Conservation (phyloP, 2,329 filamentous ascomycete genomes). For the Botrytis squamosa region DNA sequence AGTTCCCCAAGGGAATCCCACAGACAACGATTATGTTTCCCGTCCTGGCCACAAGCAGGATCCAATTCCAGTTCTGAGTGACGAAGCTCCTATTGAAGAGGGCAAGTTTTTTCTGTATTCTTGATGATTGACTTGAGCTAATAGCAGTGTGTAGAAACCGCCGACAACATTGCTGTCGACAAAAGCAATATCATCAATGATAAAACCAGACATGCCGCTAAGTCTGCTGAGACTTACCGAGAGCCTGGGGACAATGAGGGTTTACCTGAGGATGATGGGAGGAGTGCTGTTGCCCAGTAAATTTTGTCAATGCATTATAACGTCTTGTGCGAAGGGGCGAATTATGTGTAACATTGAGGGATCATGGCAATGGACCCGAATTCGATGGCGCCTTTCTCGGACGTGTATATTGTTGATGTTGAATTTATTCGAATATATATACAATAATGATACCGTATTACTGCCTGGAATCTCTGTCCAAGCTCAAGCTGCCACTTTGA, state of each 20-base stretch:
- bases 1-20: slow-evolving; percentile 4
- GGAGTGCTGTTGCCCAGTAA: slow-evolving; percentile 9
- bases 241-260: slow-evolving; percentile 37
- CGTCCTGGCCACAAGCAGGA: not conserved
- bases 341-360: not conserved
- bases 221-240: slow-evolving; percentile 26
- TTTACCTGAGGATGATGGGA: slow-evolving; percentile 28
- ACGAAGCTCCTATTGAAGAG: slow-evolving; percentile 14
- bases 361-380: not conserved
- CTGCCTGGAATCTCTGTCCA: not conserved
- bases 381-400: not conserved
- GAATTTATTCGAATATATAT: not conserved
- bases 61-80: slow-evolving; percentile 13
- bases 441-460: not conserved
- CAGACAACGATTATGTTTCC: slow-evolving; percentile 18
- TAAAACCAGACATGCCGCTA: slow-evolving; percentile 3
- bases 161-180: slow-evolving; percentile 11
- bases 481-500: slow-evolving; percentile 19
- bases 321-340: not conserved
- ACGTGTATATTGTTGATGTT: too few relatives aligned
- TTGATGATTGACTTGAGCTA: not conserved
- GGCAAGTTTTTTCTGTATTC: not conserved
- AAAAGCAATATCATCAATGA: slow-evolving; percentile 1
- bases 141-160: not conserved
- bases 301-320: not conserved